These are phyloP conservation scores for Prunella vulgaris DNA, from an alignment of 257 asterid species.

Conservation along the genomic window DNA sequence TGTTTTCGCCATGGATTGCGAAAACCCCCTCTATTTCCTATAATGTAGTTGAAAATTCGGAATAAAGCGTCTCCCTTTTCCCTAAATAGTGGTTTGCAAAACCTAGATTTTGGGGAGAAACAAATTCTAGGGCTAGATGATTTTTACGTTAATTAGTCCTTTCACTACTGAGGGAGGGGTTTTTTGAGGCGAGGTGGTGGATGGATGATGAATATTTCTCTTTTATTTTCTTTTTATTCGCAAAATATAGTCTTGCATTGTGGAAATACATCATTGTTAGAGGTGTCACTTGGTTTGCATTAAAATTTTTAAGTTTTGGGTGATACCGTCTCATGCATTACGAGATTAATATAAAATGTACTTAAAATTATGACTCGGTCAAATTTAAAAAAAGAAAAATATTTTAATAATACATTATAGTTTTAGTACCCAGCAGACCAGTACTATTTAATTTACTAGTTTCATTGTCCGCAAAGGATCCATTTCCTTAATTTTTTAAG, in stretches of 20 bases:
- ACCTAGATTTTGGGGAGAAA: background rate
- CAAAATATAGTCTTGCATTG: background rate
- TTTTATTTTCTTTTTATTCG: background rate
- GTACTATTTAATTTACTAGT: too few species aligned
- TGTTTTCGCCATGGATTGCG: slow-evolving; percentile 46
- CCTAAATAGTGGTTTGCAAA: background rate
- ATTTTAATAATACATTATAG: too few species aligned
- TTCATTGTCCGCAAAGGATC: too few species aligned
- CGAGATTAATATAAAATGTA: too few species aligned
- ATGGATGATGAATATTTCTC: background rate
- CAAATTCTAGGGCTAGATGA: background rate
- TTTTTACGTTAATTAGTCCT: background rate
- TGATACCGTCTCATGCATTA: too few species aligned
- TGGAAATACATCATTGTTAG: too few species aligned
- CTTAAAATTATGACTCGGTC: too few species aligned
- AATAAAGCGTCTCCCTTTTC: background rate
- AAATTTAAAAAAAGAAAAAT: too few species aligned
- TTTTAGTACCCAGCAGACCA: too few species aligned
- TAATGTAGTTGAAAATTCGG: background rate
- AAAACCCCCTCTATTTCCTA: background rate
- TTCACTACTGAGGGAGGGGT: background rate
- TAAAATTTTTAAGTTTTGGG: too few species aligned
- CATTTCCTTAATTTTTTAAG: too few species aligned
- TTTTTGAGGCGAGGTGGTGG: background rate
- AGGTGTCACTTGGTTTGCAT: too few species aligned